Evolutionary conservation across 805 yeast genomes (phyloP), one percentile per base, ranked within the genome.

Genomic region (Saturnispora sekii): DNA sequence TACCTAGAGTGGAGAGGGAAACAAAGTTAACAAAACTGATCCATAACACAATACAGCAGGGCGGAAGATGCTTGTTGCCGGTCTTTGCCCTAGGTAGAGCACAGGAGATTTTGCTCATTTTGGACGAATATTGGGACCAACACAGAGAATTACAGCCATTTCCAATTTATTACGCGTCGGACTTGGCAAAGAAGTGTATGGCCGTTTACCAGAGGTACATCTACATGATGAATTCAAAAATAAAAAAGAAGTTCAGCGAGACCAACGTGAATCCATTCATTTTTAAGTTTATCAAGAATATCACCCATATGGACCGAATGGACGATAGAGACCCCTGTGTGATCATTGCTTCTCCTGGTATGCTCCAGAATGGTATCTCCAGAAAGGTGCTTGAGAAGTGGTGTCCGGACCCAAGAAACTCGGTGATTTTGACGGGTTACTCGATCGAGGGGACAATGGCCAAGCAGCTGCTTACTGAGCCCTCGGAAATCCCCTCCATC

Each of bases 361-460:
- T 93, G 99, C 69, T 93, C 18, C 98, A 90, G 61, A 89, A 84
- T 60, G 99, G 99, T 50, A 81, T 89, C 3, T 87, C 97, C 0
- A 72, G 99, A 54, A 93, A 84, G 54, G 69, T 93, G 16, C 70
- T 93, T 28, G 99, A 93, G 58, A 77, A 83, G 61, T 93, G 99
- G 99, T 89, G 95, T 5, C 98, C 99, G 0, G 97, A 93, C 56
- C 84, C 94, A 3, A 82, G 86, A 57, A 93, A 93, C 55, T 70
- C 94, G 2, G 79, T 88, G 21, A 75, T 93, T 17, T 64, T 93
- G 60, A 93, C 99, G 0, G 99, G 99, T 68, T 93, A 93, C 62
- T 89, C 97, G 6, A 95, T 93, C 8, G 99, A 93, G 59, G 99
- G 99, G 15, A 93, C 98, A 0, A 78, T 93, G 86, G 99, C 98